Percentiles rank a stretch among this genome's conserved stretches.
Evolutionary conservation across 192 early-diverging fungal genomes (phyloP).

Genomic region (Backusella mclennaniae): DNA sequence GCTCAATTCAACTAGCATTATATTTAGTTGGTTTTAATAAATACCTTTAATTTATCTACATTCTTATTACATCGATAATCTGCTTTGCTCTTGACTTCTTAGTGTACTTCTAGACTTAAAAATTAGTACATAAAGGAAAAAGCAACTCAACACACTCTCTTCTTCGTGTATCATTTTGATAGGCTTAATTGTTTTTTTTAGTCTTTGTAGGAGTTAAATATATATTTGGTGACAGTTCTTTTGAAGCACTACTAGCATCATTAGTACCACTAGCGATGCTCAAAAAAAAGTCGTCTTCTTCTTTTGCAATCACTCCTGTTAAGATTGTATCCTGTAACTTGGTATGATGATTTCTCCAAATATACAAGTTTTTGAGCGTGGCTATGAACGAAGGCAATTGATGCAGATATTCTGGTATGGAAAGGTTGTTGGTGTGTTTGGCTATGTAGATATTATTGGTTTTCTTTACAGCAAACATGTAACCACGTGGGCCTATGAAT

Average conservation of each 20-base stretch:
- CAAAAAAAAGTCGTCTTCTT: constrained; percentile 12
- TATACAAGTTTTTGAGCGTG: constrained; percentile 16
- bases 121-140: constrained; percentile 18
- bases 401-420: constrained; percentile 15
- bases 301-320: constrained; percentile 15
- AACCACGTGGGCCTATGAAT: constrained; percentile 17
- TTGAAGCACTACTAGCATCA: constrained; percentile 16
- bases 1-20: background rate
- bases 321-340: constrained; percentile 18
- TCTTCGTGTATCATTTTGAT: constrained; percentile 17
- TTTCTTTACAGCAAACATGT: constrained; percentile 15
- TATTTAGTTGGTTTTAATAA: constrained; percentile 4
- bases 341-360: constrained; percentile 18
- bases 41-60: background rate
- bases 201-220: constrained; percentile 18
- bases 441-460: constrained; percentile 13
- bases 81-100: background rate
- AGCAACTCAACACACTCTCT: constrained; percentile 16
- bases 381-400: constrained; percentile 17
- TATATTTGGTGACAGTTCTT: constrained; percentile 17
- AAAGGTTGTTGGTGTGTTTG: constrained; percentile 16
- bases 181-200: constrained; percentile 19
- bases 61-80: constrained; percentile 3
- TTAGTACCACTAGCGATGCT: constrained; percentile 12
- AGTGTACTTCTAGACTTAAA: constrained; percentile 3